Evolutionary conservation across 2,329 filamentous ascomycete species (phyloP).

Genomic region (Claviceps citrina): DNA sequence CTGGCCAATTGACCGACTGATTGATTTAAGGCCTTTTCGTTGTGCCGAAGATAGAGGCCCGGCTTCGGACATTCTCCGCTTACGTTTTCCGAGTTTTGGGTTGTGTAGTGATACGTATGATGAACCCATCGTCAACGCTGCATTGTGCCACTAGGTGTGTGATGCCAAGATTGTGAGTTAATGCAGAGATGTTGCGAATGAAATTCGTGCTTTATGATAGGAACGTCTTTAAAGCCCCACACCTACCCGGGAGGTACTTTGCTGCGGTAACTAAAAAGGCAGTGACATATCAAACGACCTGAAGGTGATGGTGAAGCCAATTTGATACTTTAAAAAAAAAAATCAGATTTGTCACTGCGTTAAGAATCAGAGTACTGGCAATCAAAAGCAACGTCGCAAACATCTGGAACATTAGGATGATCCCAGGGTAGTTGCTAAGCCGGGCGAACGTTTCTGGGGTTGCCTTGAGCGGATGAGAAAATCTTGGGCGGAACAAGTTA

Average conservation of each 20-base stretch:
- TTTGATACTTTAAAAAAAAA: no score
- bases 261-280: no score
- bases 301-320: no score
- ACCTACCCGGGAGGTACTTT: no score
- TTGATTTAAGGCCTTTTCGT: conserved; percentile 33
- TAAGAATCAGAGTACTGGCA: no score
- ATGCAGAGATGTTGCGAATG: no score
- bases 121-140: not conserved
- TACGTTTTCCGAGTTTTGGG: conserved; percentile 1
- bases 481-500: not conserved
- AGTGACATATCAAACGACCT: no score
- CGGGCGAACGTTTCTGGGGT: not conserved
- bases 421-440: not conserved
- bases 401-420: not conserved
- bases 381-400: not conserved
- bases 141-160: not conserved
- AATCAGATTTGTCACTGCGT: no score
- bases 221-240: no score
- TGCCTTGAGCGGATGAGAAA: not conserved
- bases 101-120: not conserved
- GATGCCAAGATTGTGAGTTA: no score
- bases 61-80: not conserved
- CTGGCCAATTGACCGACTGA: conserved; percentile 36
- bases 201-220: no score
- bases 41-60: conserved; percentile 9